Evolutionary conservation across 192 early-diverging fungal genomes (phyloP).

Genomic region (Coemansia asiatica): DNA sequence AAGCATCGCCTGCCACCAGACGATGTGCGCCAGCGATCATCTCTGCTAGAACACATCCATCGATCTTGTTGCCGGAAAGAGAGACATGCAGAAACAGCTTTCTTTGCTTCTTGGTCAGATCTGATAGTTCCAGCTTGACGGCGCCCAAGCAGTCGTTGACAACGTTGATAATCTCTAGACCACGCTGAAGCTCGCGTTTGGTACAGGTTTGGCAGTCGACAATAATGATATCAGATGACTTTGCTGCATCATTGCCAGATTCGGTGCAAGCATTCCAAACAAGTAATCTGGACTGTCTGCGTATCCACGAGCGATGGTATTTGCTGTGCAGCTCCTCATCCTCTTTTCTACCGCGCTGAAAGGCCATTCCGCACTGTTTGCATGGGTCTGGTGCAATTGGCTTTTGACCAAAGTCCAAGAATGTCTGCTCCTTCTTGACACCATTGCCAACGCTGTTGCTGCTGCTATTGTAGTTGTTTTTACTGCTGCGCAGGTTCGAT

Average conservation of each 20-base stretch:
- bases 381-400: constrained; percentile 29
- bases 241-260: not conserved
- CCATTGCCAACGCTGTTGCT: not conserved
- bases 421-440: constrained; percentile 42
- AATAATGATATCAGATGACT: constrained; percentile 11
- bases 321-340: constrained; percentile 45
- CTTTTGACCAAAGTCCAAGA: constrained; percentile 54
- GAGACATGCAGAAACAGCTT: constrained; percentile 53
- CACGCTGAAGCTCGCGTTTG: constrained; percentile 31
- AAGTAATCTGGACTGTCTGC: constrained; percentile 17
- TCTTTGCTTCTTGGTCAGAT: constrained; percentile 20
- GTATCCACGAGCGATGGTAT: constrained; percentile 40
- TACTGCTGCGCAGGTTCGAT: not conserved
- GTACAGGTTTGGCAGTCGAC: constrained; percentile 21
- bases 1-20: constrained; percentile 2
- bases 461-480: too few relatives aligned
- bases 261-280: constrained; percentile 12
- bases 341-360: constrained; percentile 44
- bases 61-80: constrained; percentile 13
- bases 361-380: constrained; percentile 49
- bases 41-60: constrained; percentile 57
- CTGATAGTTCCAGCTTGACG: constrained; percentile 14
- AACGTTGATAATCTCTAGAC: constrained; percentile 37
- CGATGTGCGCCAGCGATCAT: constrained; percentile 27
- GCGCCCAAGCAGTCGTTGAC: constrained; percentile 54